A percentile compares a stretch with the other conserved stretches of the same genome.
These are phyloP conservation scores for Linum tenue DNA, from an alignment of 345 rosid genomes.

Conservation along the genomic window DNA sequence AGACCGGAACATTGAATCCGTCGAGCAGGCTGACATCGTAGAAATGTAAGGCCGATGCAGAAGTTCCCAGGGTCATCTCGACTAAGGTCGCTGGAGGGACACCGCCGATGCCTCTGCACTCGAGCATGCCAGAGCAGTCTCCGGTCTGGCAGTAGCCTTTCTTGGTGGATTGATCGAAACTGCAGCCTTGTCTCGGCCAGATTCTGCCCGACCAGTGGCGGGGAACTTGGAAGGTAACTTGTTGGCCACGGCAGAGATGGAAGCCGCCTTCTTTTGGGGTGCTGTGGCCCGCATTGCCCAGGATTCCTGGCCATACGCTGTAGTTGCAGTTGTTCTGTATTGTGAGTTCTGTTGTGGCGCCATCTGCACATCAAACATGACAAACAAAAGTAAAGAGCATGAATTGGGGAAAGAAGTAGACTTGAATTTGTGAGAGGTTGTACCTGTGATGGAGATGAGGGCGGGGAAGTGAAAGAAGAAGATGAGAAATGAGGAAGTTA, in stretches of 20 bases:
- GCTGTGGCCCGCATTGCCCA: constrained; percentile 33
- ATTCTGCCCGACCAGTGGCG: constrained; percentile 40
- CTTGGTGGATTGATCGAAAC: constrained; percentile 24
- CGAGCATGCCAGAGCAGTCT: constrained; percentile 33
- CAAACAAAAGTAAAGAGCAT: background rate
- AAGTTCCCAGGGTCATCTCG: constrained; percentile 41
- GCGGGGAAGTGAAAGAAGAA: constrained; percentile 1
- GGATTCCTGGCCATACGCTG: constrained; percentile 43
- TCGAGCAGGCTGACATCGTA: constrained; percentile 47
- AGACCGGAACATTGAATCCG: constrained; percentile 41
- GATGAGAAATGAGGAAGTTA: constrained; percentile 2
- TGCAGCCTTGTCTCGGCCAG: constrained; percentile 47
- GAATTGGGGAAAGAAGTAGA: background rate
- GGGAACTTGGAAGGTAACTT: constrained; percentile 25
- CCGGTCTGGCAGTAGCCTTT: constrained; percentile 39
- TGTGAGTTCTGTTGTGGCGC: constrained; percentile 15
- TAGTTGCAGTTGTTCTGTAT: constrained; percentile 37
- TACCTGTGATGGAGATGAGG: constrained; percentile 12
- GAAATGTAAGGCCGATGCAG: constrained; percentile 35
- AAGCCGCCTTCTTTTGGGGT: constrained; percentile 35
- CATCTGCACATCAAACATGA: constrained; percentile 14
- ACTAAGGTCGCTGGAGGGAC: constrained; percentile 37
- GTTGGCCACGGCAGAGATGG: constrained; percentile 29
- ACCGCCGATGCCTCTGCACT: constrained; percentile 39
- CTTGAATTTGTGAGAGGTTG: background rate